Conservation (phyloP, 2,329 filamentous ascomycete genomes). For the Amphichorda felina region DNA sequence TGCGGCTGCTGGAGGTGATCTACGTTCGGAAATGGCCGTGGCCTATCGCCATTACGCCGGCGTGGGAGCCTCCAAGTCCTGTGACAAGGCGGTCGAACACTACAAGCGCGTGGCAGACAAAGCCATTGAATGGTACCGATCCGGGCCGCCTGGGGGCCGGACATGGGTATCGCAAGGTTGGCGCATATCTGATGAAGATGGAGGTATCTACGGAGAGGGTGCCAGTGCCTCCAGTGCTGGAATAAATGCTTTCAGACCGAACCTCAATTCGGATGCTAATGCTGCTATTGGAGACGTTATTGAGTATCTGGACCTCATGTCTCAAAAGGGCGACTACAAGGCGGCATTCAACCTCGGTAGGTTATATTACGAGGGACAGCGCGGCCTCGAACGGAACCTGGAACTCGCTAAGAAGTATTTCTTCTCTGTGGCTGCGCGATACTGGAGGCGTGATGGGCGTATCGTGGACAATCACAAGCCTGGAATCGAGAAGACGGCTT, state of each 20-base stretch:
- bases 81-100: slow-evolving; percentile 72
- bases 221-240: slow-evolving; percentile 85
- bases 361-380: slow-evolving; percentile 78
- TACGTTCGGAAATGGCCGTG: slow-evolving; percentile 84
- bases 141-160: slow-evolving; percentile 82
- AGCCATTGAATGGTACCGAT: slow-evolving; percentile 75
- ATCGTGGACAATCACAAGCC: slow-evolving; percentile 56
- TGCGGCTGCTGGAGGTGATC: slow-evolving; percentile 73
- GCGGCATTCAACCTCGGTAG: slow-evolving; percentile 78
- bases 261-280: slow-evolving; percentile 66
- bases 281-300: slow-evolving; percentile 87
- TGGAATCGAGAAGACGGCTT: slow-evolving; percentile 65
- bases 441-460: slow-evolving; percentile 73
- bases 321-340: slow-evolving; percentile 78
- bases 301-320: slow-evolving; percentile 85
- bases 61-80: slow-evolving; percentile 75
- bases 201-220: slow-evolving; percentile 90
- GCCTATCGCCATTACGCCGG: slow-evolving; percentile 78
- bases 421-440: slow-evolving; percentile 63
- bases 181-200: slow-evolving; percentile 78
- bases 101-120: slow-evolving; percentile 94
- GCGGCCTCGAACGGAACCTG: slow-evolving; percentile 62
- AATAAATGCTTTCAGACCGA: slow-evolving; percentile 62
- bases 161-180: slow-evolving; percentile 67
- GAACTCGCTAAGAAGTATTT: slow-evolving; percentile 71